Conservation (phyloP, 2,329 filamentous ascomycete genomes). For the Aschersonia sp. region DNA sequence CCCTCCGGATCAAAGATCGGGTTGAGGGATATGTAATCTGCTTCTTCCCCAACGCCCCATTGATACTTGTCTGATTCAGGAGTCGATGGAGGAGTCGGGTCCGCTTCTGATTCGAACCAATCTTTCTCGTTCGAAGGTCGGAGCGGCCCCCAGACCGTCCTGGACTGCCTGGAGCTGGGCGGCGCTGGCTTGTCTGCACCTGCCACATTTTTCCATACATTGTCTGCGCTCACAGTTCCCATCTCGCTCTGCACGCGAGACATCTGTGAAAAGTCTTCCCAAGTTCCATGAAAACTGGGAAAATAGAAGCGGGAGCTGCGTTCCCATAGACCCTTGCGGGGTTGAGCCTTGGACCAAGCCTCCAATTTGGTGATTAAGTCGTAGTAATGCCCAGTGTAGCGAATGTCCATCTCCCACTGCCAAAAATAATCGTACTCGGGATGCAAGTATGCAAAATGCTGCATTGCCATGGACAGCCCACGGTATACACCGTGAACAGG, state of each 20-base stretch:
- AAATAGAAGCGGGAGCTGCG: slow-evolving; percentile 67
- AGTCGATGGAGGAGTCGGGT: slow-evolving; percentile 52
- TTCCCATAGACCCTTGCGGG: slow-evolving; percentile 70
- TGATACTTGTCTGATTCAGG: slow-evolving; percentile 68
- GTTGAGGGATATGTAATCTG: slow-evolving; percentile 82
- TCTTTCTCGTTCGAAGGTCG: slow-evolving; percentile 54
- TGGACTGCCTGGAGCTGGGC: slow-evolving; percentile 29
- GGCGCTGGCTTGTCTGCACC: slow-evolving; percentile 24
- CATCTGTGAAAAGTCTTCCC: slow-evolving; percentile 66
- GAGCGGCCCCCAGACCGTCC: slow-evolving; percentile 71
- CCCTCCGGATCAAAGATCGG: slow-evolving; percentile 82
- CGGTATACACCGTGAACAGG: slow-evolving; percentile 88
- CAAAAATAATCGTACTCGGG: slow-evolving; percentile 85
- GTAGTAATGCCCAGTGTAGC: slow-evolving; percentile 80
- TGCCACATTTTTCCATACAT: slow-evolving; percentile 45
- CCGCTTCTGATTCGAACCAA: slow-evolving; percentile 58
- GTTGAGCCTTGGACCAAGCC: slow-evolving; percentile 57
- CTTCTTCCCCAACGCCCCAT: slow-evolving; percentile 84
- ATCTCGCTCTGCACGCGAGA: slow-evolving; percentile 61
- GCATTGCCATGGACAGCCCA: slow-evolving; percentile 84
- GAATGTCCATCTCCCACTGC: slow-evolving; percentile 92
- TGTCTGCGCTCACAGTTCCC: slow-evolving; percentile 49
- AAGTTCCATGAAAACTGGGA: slow-evolving; percentile 59
- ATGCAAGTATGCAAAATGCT: slow-evolving; percentile 79
- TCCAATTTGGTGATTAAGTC: slow-evolving; percentile 56